Evolutionary conservation across 768 basidiomycete genomes (phyloP).

Genomic region (Podaxis pistillaris): DNA sequence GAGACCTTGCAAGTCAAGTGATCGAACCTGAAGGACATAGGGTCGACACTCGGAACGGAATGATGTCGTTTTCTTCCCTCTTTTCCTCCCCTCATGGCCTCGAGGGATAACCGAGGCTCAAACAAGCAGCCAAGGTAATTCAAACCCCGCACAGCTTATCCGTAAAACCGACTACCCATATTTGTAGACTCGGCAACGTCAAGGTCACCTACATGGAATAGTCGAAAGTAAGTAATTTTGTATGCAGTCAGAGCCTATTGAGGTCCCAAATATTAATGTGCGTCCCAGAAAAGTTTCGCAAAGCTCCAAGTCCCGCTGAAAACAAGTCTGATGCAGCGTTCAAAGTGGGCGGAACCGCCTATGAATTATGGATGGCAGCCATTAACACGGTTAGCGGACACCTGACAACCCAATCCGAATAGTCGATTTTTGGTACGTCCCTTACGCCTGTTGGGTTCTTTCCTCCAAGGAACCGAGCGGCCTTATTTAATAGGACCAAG

Average conservation of each 20-base stretch:
- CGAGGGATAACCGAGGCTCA: not conserved
- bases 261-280: not conserved
- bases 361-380: not conserved
- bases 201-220: conserved; percentile 7
- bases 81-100: conserved; percentile 5
- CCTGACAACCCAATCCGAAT: conserved; percentile 13
- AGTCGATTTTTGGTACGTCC: conserved; percentile 10
- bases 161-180: not conserved
- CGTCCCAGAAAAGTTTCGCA: not conserved
- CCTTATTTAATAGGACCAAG: not conserved
- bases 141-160: not conserved
- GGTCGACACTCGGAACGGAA: not conserved
- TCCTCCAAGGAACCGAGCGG: not conserved
- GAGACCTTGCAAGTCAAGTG: not conserved
- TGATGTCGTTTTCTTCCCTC: not conserved
- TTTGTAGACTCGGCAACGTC: not conserved
- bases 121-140: not conserved
- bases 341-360: conserved; percentile 1
- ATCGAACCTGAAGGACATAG: not conserved
- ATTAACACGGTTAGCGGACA: not conserved
- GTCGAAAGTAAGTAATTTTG: not conserved
- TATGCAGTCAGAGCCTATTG: not conserved
- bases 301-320: not conserved
- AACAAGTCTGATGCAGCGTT: not conserved
- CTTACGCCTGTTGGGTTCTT: not conserved